Base-by-base conservation (phyloP, 345 rosid genomes). In the Pseudoturritis turrita region DNA sequence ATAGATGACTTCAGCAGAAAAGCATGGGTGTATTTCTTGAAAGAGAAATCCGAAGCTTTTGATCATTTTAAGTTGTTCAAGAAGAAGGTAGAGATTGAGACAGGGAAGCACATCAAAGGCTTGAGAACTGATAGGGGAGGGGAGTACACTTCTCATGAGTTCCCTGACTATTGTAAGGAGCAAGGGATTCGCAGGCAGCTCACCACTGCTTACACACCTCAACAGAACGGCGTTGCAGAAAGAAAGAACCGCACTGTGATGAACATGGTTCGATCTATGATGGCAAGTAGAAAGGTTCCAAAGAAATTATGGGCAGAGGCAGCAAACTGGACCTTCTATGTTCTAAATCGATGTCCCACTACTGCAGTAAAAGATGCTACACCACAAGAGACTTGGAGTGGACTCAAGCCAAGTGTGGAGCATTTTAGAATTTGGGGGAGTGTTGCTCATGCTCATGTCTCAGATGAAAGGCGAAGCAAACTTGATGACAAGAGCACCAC, bases 271-370 rank as follows among this genome's bases (percentile, higher is more conserved):
- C 26, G 37, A 8, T 19, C 29, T 0, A 51, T 51, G 56, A 9
- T 51, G 11, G 2, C 56, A 61, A 37, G 25, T 5, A 28, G 31
- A 28, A 2, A 28, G 31, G 31, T 28, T 3, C 26, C 26, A 25
- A 25, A 25, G 26, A 25, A 25, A 1, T 12, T 62, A 10, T 72
- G 70, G 69, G 35, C 53, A 17, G 68, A 71, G 26, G 68, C 51
- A 1, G 58, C 39, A 4, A 47, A 35, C 1, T 60, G 61, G 51
- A 39, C 41, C 1, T 12, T 43, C 9, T 10, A 60, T 37, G 35
- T 71, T 3, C 18, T 71, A 0, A 61, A 71, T 13, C 7, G 14
- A 6, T 31, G 39, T 14, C 68, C 76, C 1, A 61, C 22, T 2
- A 0, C 13, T 3, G 19, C 29, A 2, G 41, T 60, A 2, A 47